Evolutionary conservation across 768 basidiomycete genomes (phyloP).

Genomic region (Leccinum subtestaceum): DNA sequence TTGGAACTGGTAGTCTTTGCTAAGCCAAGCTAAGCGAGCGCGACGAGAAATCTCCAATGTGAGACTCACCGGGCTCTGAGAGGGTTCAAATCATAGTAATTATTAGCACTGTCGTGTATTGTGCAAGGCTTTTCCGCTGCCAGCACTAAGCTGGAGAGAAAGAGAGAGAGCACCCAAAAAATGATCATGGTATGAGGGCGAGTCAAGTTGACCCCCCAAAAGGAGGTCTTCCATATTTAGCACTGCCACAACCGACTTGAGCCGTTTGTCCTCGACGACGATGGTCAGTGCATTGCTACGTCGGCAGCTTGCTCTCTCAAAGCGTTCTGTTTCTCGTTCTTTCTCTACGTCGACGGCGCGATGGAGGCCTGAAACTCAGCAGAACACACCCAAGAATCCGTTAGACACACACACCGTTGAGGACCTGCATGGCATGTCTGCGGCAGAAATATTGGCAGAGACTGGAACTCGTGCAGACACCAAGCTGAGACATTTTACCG

Average conservation of each 20-base stretch:
- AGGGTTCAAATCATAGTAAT: conserved; percentile 65
- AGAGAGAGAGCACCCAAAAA: background rate
- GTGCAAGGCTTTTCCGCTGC: conserved; percentile 61
- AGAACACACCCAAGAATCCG: conserved; percentile 40
- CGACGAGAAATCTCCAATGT: background rate
- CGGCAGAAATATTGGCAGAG: conserved; percentile 78
- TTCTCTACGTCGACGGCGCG: conserved; percentile 26
- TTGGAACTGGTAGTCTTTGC: conserved; percentile 60
- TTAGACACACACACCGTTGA: conserved; percentile 77
- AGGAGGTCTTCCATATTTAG: conserved; percentile 16
- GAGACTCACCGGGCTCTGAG: conserved; percentile 53
- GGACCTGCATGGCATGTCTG: conserved; percentile 78
- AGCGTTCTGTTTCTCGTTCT: conserved; percentile 23
- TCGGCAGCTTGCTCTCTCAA: conserved; percentile 47
- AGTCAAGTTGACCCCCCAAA: conserved; percentile 21
- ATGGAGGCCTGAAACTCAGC: conserved; percentile 21
- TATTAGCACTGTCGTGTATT: conserved; percentile 43
- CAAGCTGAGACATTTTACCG: conserved; percentile 91
- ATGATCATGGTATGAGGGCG: conserved; percentile 14
- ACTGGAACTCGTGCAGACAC: conserved; percentile 67
- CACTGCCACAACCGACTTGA: conserved; percentile 29
- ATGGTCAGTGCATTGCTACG: conserved; percentile 71
- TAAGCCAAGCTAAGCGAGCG: conserved; percentile 30
- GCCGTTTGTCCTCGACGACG: conserved; percentile 31
- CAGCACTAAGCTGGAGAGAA: conserved; percentile 9